A percentile compares a stretch with the other conserved stretches of the same genome.
These are phyloP conservation scores for Colletotrichum musicola DNA, from an alignment of 2,329 filamentous ascomycete genomes.

Conservation along the genomic window DNA sequence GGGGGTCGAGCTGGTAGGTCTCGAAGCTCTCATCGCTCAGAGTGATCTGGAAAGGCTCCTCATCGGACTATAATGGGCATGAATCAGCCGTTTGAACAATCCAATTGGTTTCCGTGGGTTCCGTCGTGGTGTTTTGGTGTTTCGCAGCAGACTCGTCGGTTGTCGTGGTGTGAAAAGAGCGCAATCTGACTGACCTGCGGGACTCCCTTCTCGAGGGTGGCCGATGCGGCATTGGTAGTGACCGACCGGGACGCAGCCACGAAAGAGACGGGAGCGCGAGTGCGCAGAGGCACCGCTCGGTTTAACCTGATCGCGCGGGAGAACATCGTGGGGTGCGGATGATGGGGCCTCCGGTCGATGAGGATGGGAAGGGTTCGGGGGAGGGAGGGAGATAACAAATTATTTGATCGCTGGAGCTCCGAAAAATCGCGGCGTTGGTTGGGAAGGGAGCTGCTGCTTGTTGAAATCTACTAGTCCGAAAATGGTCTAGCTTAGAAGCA, in stretches of 20 bases:
- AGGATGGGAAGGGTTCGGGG: slow-evolving; percentile 46
- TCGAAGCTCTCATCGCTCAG: slow-evolving; percentile 99
- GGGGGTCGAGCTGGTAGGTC: slow-evolving; percentile 98
- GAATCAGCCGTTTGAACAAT: slow-evolving; percentile 19
- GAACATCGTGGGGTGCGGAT: slow-evolving; percentile 68
- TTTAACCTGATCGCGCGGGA: slow-evolving; percentile 75
- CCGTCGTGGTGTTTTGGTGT: slow-evolving; percentile 7
- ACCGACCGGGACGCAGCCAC: slow-evolving; percentile 77
- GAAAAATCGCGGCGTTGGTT: slow-evolving; percentile 58
- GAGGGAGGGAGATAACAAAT: slow-evolving; percentile 45
- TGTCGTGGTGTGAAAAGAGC: slow-evolving; percentile 33
- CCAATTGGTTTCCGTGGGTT: not conserved
- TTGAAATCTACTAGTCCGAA: slow-evolving; percentile 52
- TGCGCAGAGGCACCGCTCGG: slow-evolving; percentile 71
- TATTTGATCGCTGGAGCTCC: slow-evolving; percentile 52
- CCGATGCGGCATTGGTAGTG: slow-evolving; percentile 94
- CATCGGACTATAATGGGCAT: slow-evolving; percentile 77
- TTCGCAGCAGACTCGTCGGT: slow-evolving; percentile 5
- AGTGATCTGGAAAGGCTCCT: slow-evolving; percentile 90
- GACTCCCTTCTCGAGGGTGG: slow-evolving; percentile 84
- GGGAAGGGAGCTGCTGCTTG: slow-evolving; percentile 50
- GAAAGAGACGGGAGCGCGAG: slow-evolving; percentile 58
- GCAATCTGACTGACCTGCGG: slow-evolving; percentile 59
- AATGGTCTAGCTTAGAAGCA: slow-evolving; percentile 43
- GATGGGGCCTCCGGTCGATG: slow-evolving; percentile 49